These are phyloP conservation scores for Candolleomyces efflorescens DNA, from an alignment of 768 basidiomycete species.

Conservation along the genomic window DNA sequence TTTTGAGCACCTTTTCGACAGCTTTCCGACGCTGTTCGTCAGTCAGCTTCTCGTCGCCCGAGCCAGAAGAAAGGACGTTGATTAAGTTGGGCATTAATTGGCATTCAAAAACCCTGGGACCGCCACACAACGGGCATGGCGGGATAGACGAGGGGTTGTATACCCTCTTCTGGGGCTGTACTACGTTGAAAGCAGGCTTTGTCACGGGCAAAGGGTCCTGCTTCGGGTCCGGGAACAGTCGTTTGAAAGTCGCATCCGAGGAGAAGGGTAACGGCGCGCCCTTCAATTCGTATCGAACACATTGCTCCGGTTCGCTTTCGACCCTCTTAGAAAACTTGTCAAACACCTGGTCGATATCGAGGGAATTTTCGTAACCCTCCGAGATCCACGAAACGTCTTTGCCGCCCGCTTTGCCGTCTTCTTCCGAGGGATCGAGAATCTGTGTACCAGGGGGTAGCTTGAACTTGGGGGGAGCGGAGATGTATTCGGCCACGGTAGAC, in stretches of 20 bases:
- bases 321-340: slow-evolving; percentile 78
- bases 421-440: slow-evolving; percentile 32
- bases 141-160: slow-evolving; percentile 58
- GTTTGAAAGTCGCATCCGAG: slow-evolving; percentile 59
- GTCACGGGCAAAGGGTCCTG: slow-evolving; percentile 50
- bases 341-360: slow-evolving; percentile 81
- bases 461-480: slow-evolving; percentile 51
- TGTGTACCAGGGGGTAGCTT: slow-evolving; percentile 41
- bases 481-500: slow-evolving; percentile 70
- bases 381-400: slow-evolving; percentile 55
- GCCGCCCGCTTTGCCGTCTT: slow-evolving; percentile 31
- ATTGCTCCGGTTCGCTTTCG: slow-evolving; percentile 71
- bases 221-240: slow-evolving; percentile 63
- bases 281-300: slow-evolving; percentile 89
- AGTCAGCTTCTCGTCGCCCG: slow-evolving; percentile 34
- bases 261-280: slow-evolving; percentile 84
- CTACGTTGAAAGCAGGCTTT: slow-evolving; percentile 57
- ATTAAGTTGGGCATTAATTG: slow-evolving; percentile 96
- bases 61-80: slow-evolving; percentile 49
- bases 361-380: slow-evolving; percentile 79
- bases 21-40: slow-evolving; percentile 69
- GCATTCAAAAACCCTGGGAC: slow-evolving; percentile 78
- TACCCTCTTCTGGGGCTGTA: slow-evolving; percentile 39
- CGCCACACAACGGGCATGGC: slow-evolving; percentile 62
- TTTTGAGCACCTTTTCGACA: slow-evolving; percentile 53